phyloP scores from a whole-genome alignment of 768 basidiomycete species.

The Collybiopsis confluens region DNA sequence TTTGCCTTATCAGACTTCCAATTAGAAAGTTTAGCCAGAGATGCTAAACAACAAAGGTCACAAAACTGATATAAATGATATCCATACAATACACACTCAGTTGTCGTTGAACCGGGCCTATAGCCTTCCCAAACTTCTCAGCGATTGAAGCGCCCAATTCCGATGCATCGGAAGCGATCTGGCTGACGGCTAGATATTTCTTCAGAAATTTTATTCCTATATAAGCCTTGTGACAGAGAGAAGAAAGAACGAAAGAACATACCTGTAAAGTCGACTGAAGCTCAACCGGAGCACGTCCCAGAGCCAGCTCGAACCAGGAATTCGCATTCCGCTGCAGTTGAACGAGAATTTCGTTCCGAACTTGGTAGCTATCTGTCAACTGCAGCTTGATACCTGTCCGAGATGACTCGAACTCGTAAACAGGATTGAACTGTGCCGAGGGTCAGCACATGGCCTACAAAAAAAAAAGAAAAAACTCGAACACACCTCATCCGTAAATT shows the following conservation, averaged over 20 bases:
- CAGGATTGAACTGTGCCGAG: constrained; percentile 83
- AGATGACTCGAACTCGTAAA: constrained; percentile 78
- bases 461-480: constrained; percentile 10
- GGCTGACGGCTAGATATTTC: constrained; percentile 85
- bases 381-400: constrained; percentile 70
- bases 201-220: constrained; percentile 24
- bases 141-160: constrained; percentile 93
- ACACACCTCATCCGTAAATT: constrained; percentile 82
- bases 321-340: constrained; percentile 71
- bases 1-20: constrained; percentile 75
- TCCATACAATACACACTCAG: constrained; percentile 44
- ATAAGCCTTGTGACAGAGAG: no score
- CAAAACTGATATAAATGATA: neutral
- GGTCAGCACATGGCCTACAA: neutral
- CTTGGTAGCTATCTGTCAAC: constrained; percentile 80
- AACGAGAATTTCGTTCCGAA: constrained; percentile 79
- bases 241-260: constrained; percentile 17
- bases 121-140: constrained; percentile 76
- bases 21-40: constrained; percentile 44
- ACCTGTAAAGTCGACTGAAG: constrained; percentile 91
- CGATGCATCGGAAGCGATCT: constrained; percentile 61
- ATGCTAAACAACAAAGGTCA: constrained; percentile 42
- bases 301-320: constrained; percentile 82
- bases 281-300: constrained; percentile 88
- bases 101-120: constrained; percentile 74